phyloP scores from a whole-genome alignment of 352 stramenopile species.

The Thraustochytrium striatum region DNA sequence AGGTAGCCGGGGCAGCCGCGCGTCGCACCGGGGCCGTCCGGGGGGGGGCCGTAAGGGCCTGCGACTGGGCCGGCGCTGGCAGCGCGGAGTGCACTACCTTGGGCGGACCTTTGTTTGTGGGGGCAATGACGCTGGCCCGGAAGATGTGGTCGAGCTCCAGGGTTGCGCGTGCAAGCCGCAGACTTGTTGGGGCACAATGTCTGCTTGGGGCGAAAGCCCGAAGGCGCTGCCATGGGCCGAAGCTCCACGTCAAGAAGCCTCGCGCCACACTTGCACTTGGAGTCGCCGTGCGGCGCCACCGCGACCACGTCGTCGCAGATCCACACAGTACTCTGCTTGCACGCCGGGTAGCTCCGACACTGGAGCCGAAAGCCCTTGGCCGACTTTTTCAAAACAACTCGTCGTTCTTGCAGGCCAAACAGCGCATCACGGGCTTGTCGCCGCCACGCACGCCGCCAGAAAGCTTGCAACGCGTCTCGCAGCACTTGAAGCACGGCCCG shows the following conservation, averaged over 20 bases:
- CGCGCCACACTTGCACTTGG: not conserved
- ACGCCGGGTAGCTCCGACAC: not conserved
- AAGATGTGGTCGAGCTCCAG: no score
- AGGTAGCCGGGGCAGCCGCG: no score
- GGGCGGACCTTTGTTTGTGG: no score
- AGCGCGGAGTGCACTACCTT: no score
- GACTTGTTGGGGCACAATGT: not conserved
- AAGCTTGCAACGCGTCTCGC: conserved; percentile 8
- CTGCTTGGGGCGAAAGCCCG: not conserved
- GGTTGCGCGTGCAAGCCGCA: no score
- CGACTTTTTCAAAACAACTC: conserved; percentile 31
- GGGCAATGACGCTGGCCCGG: no score
- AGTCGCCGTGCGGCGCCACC: not conserved
- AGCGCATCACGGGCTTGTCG: conserved; percentile 16
- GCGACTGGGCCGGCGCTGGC: no score
- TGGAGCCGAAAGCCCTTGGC: not conserved
- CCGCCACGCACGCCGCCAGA: conserved; percentile 7
- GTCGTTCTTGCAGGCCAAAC: not conserved
- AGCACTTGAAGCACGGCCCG: conserved; percentile 19
- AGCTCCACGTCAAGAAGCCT: not conserved
- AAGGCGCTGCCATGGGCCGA: not conserved
- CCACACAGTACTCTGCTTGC: not conserved
- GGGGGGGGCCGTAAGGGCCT: no score
- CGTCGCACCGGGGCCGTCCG: no score
- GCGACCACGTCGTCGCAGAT: not conserved